Conservation (phyloP, 306 rosid genomes). For the Vicia faba region DNA sequence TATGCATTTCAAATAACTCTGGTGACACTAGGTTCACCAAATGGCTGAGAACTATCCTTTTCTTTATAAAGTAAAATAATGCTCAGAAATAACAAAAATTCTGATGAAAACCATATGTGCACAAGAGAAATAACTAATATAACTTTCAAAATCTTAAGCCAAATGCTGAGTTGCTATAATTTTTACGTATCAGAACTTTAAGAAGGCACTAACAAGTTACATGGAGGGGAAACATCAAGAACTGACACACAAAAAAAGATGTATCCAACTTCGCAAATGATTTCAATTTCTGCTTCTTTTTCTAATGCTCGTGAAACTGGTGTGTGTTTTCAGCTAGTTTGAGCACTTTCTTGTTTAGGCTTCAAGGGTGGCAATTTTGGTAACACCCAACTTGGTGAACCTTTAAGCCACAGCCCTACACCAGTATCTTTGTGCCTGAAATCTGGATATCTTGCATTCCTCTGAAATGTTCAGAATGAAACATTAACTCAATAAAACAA, state of each 20-base stretch:
- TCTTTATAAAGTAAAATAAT: neutral
- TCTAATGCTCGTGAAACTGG: constrained; percentile 27
- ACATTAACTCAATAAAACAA: constrained; percentile 1
- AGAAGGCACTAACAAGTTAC: constrained; percentile 7
- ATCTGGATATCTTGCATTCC: constrained; percentile 52
- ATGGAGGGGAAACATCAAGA: constrained; percentile 14
- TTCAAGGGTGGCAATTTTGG: constrained; percentile 52
- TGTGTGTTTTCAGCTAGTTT: constrained; percentile 8
- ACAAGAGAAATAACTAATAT: constrained; percentile 8
- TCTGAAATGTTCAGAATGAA: constrained; percentile 46
- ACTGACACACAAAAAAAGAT: neutral
- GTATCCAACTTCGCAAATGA: constrained; percentile 24
- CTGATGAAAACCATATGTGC: neutral
- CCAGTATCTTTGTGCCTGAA: constrained; percentile 75
- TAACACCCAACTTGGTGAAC: constrained; percentile 59
- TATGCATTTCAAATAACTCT: neutral
- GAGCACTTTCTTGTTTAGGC: constrained; percentile 24
- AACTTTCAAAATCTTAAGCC: neutral
- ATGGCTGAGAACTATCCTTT: neutral
- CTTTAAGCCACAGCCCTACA: constrained; percentile 56
- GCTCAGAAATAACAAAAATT: neutral
- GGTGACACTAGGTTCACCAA: too few relatives aligned
- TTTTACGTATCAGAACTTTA: constrained; percentile 2
- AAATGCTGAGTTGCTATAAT: constrained; percentile 8
- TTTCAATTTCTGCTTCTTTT: constrained; percentile 5